Conservation (phyloP, 2,329 filamentous ascomycete species). For the Cladosporium phlei region DNA sequence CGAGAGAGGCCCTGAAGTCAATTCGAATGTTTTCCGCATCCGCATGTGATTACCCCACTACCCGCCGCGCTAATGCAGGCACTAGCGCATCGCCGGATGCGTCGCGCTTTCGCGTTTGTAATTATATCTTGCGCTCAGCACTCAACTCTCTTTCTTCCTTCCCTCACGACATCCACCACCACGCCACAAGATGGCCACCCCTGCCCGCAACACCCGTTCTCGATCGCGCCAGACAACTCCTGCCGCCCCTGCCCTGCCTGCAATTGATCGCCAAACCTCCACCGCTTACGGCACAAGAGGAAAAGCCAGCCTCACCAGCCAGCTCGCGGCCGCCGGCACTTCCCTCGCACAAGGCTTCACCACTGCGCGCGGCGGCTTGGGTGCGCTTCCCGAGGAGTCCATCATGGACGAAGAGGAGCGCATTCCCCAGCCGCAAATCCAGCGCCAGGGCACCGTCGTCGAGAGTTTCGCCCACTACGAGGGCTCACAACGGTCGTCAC, state of each 20-base stretch:
- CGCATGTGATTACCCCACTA: no score
- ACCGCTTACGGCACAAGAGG: conserved; percentile 11
- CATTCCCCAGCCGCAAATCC: not conserved
- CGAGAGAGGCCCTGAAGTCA: no score
- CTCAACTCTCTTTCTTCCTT: no score
- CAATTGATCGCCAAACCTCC: conserved; percentile 4
- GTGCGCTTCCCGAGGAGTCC: conserved; percentile 1
- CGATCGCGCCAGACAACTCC: conserved; percentile 10
- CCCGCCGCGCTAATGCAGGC: no score
- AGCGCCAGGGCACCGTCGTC: conserved; percentile 8
- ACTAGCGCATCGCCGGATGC: no score
- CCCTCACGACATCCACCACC: not conserved
- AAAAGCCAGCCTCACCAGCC: conserved; percentile 6
- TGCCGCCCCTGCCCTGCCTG: conserved; percentile 7
- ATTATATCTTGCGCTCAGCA: no score
- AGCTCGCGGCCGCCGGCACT: conserved; percentile 3
- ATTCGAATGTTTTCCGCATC: no score
- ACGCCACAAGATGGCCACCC: conserved; percentile 9
- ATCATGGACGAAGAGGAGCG: conserved; percentile 3
- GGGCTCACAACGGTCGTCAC: not conserved
- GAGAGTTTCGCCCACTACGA: conserved; percentile 10
- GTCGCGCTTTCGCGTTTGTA: no score
- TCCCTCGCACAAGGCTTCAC: conserved; percentile 8
- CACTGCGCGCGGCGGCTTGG: not conserved
- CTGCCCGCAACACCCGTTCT: conserved; percentile 9